Evolutionary conservation across 345 rosid species (phyloP), one percentile per base, ranked within the genome.

Genomic region (Eucalyptus pauciflora): DNA sequence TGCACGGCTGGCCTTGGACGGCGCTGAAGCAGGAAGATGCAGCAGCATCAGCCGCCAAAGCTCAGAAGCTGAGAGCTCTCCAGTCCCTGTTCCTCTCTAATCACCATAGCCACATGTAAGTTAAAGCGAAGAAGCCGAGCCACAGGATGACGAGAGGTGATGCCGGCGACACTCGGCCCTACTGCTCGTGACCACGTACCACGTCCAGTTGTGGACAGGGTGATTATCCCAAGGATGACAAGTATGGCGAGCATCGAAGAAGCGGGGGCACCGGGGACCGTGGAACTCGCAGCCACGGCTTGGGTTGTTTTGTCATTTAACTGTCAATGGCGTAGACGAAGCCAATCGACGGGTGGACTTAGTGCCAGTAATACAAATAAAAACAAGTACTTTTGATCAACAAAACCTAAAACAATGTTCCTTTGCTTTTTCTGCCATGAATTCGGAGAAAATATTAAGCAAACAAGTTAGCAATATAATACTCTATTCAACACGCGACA

Each of bases 31-130:
- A 96, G 10, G 97, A 94, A 86, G 96, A 96, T 11, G 95, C 90
- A 45, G 96, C 93, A 50, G 96, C 94, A 49, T 93, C 95, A 13
- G 92, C 94, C 31, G 96, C 96, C 88, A 96, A 96, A 92, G 96
- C 96, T 22, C 89, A 90, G 92, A 94, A 95, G 90, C 95, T 95
- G 37, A 93, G 96, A 8, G 86, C 91, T n/a, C 96, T 96, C 41
- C 99, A 97, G 90, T 89, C 95, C 81, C 94, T 92, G 60, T 91
- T 96, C 90, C 93, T 96, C 89, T 90, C 93, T 45, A 91, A 91
- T 91, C 98, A 94, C 92, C 98, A 92, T 50, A 62, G 88, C 71
- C 92, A 94, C 89, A 96, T 90, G 99, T 96, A 94, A 58, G 64
- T 58, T 58, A 10, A 58, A 58, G 64, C 13, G 13, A 58, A 58